Conservation (phyloP, 179 eudicot species). For the Drosera spatulata region DNA sequence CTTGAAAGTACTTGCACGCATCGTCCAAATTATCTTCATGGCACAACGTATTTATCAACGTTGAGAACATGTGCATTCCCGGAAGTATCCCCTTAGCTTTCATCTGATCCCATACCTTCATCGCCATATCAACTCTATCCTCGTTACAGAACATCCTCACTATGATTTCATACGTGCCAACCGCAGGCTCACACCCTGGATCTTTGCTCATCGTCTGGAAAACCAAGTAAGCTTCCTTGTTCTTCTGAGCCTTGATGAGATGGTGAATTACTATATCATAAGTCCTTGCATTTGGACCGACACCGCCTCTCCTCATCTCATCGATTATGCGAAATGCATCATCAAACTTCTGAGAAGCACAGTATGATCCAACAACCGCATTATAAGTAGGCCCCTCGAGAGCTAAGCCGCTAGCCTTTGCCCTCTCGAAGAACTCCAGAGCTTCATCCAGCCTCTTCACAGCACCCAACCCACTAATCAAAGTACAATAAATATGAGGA, state of each 20-base stretch:
- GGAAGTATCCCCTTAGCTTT: conserved; percentile 66
- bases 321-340: conserved; percentile 61
- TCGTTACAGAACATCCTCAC: conserved; percentile 72
- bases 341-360: conserved; percentile 48
- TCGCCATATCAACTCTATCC: conserved; percentile 40
- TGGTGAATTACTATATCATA: conserved; percentile 76
- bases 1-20: conserved; percentile 53
- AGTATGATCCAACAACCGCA: conserved; percentile 71
- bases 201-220: conserved; percentile 42
- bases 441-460: conserved; percentile 54
- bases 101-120: conserved; percentile 67
- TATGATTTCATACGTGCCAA: conserved; percentile 61
- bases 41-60: conserved; percentile 46
- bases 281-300: conserved; percentile 71
- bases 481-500: conserved; percentile 60
- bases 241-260: conserved; percentile 38
- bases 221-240: conserved; percentile 47
- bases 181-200: conserved; percentile 46
- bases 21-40: conserved; percentile 51
- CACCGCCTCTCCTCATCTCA: conserved; percentile 57
- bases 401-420: conserved; percentile 28
- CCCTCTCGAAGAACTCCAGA: conserved; percentile 46
- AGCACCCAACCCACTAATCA: conserved; percentile 78
- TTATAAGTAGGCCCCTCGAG: conserved; percentile 72
- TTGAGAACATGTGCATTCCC: conserved; percentile 65